Conservation (phyloP, 2,329 filamentous ascomycete species). For the Phialocephala subalpina region DNA sequence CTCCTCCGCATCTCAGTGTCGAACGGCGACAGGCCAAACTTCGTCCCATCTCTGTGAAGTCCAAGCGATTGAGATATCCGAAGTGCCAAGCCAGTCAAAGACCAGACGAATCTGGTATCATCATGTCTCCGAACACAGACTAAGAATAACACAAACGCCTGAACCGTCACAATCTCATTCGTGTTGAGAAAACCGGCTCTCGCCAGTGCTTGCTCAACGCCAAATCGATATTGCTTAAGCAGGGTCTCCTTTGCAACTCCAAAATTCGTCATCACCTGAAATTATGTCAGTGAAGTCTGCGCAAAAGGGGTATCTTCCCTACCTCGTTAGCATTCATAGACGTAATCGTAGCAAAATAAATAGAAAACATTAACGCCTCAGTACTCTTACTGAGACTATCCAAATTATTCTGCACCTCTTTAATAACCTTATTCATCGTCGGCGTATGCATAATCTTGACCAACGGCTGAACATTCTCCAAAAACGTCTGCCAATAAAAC, state of each 20-base stretch:
- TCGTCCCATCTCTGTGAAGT: slow-evolving; percentile 64
- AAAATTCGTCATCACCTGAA: slow-evolving; percentile 42
- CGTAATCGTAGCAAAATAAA: slow-evolving; percentile 63
- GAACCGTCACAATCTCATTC: slow-evolving; percentile 60
- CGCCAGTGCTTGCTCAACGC: slow-evolving; percentile 61
- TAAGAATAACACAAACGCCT: slow-evolving; percentile 63
- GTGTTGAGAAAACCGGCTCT: slow-evolving; percentile 62
- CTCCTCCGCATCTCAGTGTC: slow-evolving; percentile 66
- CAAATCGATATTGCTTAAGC: slow-evolving; percentile 58
- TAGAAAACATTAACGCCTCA: slow-evolving; percentile 61
- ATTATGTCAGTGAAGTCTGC: slow-evolving; percentile 7
- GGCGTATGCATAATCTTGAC: slow-evolving; percentile 77
- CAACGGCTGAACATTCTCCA: slow-evolving; percentile 77
- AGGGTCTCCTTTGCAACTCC: slow-evolving; percentile 54
- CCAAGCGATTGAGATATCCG: slow-evolving; percentile 67
- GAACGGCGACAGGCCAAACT: slow-evolving; percentile 63
- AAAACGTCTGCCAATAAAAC: slow-evolving; percentile 74
- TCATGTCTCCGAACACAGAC: slow-evolving; percentile 59
- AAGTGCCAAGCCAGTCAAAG: slow-evolving; percentile 64
- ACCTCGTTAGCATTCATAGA: slow-evolving; percentile 45
- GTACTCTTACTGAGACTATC: slow-evolving; percentile 57
- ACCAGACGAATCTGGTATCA: slow-evolving; percentile 57
- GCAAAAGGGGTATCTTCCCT: slow-evolving; percentile 10
- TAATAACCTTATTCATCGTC: slow-evolving; percentile 67
- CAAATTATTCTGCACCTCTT: slow-evolving; percentile 66